Percentiles rank a stretch among this genome's conserved stretches.
Evolutionary conservation across 2,329 filamentous ascomycete genomes (phyloP).

Genomic region (Penicillium frequentans): DNA sequence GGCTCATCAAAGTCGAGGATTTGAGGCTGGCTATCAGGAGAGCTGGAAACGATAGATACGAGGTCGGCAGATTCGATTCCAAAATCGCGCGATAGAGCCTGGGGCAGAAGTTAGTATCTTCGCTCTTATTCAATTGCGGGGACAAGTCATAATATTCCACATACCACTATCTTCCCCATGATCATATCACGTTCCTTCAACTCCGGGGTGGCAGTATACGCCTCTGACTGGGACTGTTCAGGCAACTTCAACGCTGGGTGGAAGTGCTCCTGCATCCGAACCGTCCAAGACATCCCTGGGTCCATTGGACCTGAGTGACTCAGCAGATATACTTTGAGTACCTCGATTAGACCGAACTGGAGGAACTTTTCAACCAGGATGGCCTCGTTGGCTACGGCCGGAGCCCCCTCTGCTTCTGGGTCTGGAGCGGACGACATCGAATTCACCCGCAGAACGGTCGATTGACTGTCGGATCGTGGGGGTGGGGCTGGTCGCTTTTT

Average conservation of each 20-base stretch:
- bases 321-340: constrained; percentile 61
- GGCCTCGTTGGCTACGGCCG: constrained; percentile 46
- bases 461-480: constrained; percentile 56
- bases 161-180: constrained; percentile 56
- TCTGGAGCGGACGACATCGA: constrained; percentile 50
- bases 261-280: constrained; percentile 58
- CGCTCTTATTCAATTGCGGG: not conserved
- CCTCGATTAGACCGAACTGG: constrained; percentile 63
- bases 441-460: constrained; percentile 35
- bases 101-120: not conserved
- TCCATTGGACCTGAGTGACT: constrained; percentile 36
- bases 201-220: constrained; percentile 51
- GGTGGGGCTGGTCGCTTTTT: constrained; percentile 60
- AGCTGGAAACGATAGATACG: constrained; percentile 44
- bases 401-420: constrained; percentile 55
- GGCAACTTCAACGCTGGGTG: constrained; percentile 55
- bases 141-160: constrained; percentile 7
- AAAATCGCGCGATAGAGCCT: constrained; percentile 57
- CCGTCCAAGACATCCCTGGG: constrained; percentile 45
- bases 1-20: constrained; percentile 56
- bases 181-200: constrained; percentile 56
- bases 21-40: constrained; percentile 39
- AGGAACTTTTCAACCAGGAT: constrained; percentile 55
- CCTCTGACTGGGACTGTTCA: constrained; percentile 51
- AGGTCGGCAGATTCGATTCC: constrained; percentile 51